Evolutionary conservation across 176 grass and related monocot species (phyloP).

Genomic region (Lolium rigidum): DNA sequence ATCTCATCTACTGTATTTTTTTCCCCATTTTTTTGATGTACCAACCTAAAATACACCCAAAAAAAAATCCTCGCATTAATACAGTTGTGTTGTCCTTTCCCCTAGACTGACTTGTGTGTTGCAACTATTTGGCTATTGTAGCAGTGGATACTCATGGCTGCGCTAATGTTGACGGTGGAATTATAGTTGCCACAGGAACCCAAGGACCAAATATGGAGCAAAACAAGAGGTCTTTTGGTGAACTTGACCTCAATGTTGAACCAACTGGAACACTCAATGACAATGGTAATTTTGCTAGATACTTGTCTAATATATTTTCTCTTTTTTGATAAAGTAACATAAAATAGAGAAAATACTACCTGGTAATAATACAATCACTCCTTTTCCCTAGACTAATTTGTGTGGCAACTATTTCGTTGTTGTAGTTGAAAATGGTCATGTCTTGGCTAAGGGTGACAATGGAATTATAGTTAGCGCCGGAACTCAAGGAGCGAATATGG

Average conservation of each 20-base stretch:
- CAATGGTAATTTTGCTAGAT: not conserved
- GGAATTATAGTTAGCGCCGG: not conserved
- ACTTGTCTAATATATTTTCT: not conserved
- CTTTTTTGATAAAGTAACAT: not conserved
- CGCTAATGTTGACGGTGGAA: not conserved
- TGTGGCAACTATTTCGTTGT: not conserved
- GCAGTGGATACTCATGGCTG: not conserved
- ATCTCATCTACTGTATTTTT: not conserved
- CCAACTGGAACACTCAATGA: not conserved
- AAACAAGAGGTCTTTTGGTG: constrained; percentile 7
- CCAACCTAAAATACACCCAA: too few relatives aligned
- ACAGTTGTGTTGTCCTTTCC: not conserved
- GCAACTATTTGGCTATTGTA: not conserved
- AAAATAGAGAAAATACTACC: not conserved
- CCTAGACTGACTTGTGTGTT: not conserved
- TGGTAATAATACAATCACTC: not conserved
- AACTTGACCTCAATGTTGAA: not conserved
- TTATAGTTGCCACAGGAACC: not conserved
- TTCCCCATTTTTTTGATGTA: not conserved
- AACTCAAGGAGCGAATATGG: not conserved
- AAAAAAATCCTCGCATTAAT: not conserved
- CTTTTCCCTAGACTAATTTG: not conserved
- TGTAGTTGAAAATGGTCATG: not conserved
- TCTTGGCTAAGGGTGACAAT: not conserved
- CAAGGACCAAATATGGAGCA: not conserved